A percentile compares a stretch with the other conserved stretches of the same genome.
These are phyloP conservation scores for Tricholoma bakamatsutake DNA, from an alignment of 768 basidiomycete genomes.

Conservation along the genomic window DNA sequence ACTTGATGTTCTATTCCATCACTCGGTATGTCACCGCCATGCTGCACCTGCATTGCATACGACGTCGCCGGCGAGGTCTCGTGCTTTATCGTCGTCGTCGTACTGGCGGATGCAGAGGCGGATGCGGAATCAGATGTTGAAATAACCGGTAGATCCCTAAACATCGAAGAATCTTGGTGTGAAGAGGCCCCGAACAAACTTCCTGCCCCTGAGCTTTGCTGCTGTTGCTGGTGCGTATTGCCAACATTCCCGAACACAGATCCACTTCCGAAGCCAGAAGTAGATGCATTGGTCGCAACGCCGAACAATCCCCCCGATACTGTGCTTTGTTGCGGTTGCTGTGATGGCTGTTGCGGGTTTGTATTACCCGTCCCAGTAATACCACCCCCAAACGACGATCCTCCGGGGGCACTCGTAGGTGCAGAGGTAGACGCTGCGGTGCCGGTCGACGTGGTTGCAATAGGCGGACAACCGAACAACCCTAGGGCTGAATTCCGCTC, in stretches of 20 bases:
- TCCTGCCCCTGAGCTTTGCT: neutral
- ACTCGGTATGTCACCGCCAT: conserved; percentile 44
- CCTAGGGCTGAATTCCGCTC: too few species aligned
- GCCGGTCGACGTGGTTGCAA: too few species aligned
- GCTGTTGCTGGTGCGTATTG: neutral
- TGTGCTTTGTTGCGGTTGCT: neutral
- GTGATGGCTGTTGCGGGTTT: neutral
- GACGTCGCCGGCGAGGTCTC: conserved; percentile 49
- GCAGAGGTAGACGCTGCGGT: too few species aligned
- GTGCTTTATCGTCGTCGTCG: neutral
- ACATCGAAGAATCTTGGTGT: neutral
- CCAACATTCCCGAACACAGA: neutral
- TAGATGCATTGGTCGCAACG: neutral
- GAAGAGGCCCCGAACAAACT: neutral
- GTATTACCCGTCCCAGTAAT: too few species aligned
- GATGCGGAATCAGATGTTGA: conserved; percentile 6
- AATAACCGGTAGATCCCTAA: neutral
- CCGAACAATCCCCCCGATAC: neutral
- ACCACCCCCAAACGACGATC: too few species aligned
- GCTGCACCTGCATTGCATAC: conserved; percentile 33
- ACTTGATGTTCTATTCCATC: conserved; percentile 53
- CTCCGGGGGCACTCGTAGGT: too few species aligned
- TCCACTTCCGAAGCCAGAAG: neutral
- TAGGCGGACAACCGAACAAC: too few species aligned
- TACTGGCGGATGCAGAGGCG: neutral